A percentile compares a stretch with the other conserved stretches of the same genome.
Evolutionary conservation across 495 filamentous ascomycete genomes (phyloP).

Genomic region (Echria macrotheca): DNA sequence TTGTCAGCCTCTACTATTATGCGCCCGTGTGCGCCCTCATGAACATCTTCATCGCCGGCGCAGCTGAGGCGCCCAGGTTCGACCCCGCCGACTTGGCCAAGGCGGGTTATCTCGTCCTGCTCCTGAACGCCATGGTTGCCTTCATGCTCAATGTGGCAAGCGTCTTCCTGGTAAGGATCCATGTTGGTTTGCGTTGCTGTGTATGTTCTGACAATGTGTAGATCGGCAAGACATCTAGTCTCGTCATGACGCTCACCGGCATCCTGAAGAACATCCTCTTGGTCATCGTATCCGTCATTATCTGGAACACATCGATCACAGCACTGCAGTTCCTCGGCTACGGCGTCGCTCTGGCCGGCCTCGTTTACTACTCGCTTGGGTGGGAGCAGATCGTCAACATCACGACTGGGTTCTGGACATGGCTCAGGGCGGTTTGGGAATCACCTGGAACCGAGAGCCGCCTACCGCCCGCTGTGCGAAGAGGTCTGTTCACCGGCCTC

Average conservation of each 20-base stretch:
- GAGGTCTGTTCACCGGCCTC: slow-evolving; percentile 55
- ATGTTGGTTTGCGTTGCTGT: background rate
- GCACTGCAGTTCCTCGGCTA: slow-evolving; percentile 61
- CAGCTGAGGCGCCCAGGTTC: slow-evolving; percentile 53
- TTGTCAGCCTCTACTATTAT: slow-evolving; percentile 81
- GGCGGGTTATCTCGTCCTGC: slow-evolving; percentile 53
- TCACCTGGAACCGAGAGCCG: slow-evolving; percentile 19
- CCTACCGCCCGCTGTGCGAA: slow-evolving; percentile 59
- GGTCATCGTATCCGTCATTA: slow-evolving; percentile 55
- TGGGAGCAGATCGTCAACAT: slow-evolving; percentile 61
- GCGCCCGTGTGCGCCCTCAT: slow-evolving; percentile 72
- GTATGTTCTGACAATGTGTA: slow-evolving; percentile 24
- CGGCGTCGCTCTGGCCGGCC: slow-evolving; percentile 54
- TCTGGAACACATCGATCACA: slow-evolving; percentile 60
- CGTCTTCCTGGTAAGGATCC: slow-evolving; percentile 58
- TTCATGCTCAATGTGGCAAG: slow-evolving; percentile 74
- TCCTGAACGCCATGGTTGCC: slow-evolving; percentile 66
- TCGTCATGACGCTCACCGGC: slow-evolving; percentile 71
- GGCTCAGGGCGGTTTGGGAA: slow-evolving; percentile 52
- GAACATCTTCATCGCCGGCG: slow-evolving; percentile 62
- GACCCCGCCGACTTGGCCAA: slow-evolving; percentile 45
- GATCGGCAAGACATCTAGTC: slow-evolving; percentile 72
- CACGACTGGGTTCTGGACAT: slow-evolving; percentile 48
- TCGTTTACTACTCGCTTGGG: slow-evolving; percentile 65
- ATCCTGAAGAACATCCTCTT: slow-evolving; percentile 75